Conservation (phyloP, 345 rosid genomes). For the Linum tenue region DNA sequence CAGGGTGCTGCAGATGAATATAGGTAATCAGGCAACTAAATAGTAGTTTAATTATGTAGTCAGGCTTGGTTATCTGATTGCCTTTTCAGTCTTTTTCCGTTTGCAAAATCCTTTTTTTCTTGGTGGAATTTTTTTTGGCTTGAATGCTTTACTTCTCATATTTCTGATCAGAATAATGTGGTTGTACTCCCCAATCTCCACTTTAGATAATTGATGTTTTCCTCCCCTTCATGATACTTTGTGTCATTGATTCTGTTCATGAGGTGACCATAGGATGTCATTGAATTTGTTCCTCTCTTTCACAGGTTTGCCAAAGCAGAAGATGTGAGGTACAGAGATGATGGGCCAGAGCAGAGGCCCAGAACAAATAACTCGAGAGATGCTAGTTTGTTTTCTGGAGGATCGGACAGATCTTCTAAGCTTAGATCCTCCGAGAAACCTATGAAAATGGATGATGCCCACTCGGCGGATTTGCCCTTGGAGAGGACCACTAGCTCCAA, state of each 20-base stretch:
- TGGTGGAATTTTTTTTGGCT: background rate
- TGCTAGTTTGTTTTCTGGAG: slow-evolving; percentile 39
- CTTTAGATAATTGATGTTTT: background rate
- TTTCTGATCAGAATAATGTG: background rate
- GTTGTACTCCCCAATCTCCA: background rate
- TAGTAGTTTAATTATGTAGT: too few relatives aligned
- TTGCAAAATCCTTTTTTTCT: background rate
- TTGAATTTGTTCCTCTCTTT: slow-evolving; percentile 11
- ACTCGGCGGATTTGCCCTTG: slow-evolving; percentile 37
- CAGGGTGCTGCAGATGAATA: slow-evolving; percentile 54
- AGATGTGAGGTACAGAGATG: slow-evolving; percentile 40
- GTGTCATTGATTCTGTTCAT: background rate
- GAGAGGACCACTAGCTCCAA: slow-evolving; percentile 67
- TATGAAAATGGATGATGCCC: slow-evolving; percentile 54
- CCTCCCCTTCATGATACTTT: background rate
- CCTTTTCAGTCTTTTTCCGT: background rate
- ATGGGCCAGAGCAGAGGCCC: slow-evolving; percentile 39
- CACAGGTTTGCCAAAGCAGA: slow-evolving; percentile 47
- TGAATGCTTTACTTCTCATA: background rate
- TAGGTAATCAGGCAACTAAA: slow-evolving; percentile 32
- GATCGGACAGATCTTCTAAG: slow-evolving; percentile 48
- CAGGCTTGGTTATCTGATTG: too few relatives aligned
- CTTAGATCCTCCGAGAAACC: slow-evolving; percentile 50
- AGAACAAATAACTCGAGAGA: slow-evolving; percentile 51
- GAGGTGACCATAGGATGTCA: background rate